phyloP scores from a whole-genome alignment of 805 yeast genomes.

The Zygoascus flipseniorum region DNA sequence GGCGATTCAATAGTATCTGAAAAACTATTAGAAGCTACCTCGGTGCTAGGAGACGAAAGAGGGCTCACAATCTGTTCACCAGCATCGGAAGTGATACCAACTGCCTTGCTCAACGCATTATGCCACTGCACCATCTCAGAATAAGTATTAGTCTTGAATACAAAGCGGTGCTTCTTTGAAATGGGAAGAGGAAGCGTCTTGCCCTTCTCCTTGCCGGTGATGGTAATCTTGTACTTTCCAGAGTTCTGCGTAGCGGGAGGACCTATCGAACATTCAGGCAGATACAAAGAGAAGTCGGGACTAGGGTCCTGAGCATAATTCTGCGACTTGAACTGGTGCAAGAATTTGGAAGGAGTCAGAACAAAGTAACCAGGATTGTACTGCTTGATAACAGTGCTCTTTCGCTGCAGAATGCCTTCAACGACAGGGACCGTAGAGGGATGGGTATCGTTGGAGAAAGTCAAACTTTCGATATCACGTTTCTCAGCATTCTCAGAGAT shows the following conservation, averaged over 20 bases:
- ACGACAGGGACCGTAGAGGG: slow-evolving; percentile 36
- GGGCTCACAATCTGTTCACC: slow-evolving; percentile 5
- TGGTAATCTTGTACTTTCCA: slow-evolving; percentile 33
- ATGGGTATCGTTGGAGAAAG: slow-evolving; percentile 35
- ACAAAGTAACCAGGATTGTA: slow-evolving; percentile 39
- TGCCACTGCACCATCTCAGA: slow-evolving; percentile 43
- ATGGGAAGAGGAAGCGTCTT: slow-evolving; percentile 17
- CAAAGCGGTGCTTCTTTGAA: slow-evolving; percentile 28
- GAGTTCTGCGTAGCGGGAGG: slow-evolving; percentile 25
- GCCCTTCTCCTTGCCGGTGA: slow-evolving; percentile 37
- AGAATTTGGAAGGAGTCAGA: slow-evolving; percentile 36
- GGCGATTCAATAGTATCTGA: neutral
- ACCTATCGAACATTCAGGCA: slow-evolving; percentile 40
- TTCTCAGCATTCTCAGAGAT: slow-evolving; percentile 28
- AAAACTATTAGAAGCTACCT: neutral
- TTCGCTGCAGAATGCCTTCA: slow-evolving; percentile 40
- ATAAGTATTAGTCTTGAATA: slow-evolving; percentile 37
- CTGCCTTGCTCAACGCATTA: slow-evolving; percentile 26
- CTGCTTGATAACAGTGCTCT: slow-evolving; percentile 35
- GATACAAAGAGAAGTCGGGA: slow-evolving; percentile 39
- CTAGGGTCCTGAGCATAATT: slow-evolving; percentile 34
- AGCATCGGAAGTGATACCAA: slow-evolving; percentile 11
- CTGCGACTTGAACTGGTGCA: slow-evolving; percentile 40
- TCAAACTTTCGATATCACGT: slow-evolving; percentile 30
- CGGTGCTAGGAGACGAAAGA: slow-evolving; percentile 6